These are phyloP conservation scores for Eimeria nieschulzi DNA, from an alignment of 169 alveolate species.

Conservation along the genomic window DNA sequence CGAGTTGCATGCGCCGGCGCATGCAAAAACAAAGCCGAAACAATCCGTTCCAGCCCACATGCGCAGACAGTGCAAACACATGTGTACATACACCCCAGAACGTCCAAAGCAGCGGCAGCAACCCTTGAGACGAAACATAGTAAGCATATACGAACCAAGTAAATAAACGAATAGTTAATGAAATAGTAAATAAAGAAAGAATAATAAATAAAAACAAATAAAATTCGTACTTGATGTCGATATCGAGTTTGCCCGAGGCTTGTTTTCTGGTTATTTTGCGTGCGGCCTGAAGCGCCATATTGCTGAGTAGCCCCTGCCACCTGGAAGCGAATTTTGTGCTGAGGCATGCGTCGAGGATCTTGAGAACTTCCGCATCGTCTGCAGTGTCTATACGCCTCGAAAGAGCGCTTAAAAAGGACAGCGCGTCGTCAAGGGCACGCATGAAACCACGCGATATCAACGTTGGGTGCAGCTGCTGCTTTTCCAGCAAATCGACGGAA, in stretches of 20 bases:
- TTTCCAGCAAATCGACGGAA: constrained; percentile 42
- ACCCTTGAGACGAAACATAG: no score
- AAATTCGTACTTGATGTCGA: constrained; percentile 90
- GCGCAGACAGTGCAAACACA: no score
- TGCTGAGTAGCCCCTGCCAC: constrained; percentile 95
- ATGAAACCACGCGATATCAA: constrained; percentile 46
- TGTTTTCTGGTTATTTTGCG: constrained; percentile 86
- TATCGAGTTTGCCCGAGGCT: constrained; percentile 86
- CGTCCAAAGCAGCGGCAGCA: no score
- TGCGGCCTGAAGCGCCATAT: constrained; percentile 95
- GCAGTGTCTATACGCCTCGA: constrained; percentile 90
- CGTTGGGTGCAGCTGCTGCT: constrained; percentile 58
- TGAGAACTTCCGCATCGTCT: constrained; percentile 81
- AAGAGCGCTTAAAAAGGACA: constrained; percentile 86
- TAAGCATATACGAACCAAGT: no score
- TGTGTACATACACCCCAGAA: no score
- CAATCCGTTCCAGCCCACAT: no score
- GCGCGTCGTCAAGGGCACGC: constrained; percentile 67
- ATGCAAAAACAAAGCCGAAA: no score
- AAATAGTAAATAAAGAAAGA: not conserved
- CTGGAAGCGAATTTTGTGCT: constrained; percentile 83
- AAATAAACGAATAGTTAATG: no score
- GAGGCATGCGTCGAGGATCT: constrained; percentile 81
- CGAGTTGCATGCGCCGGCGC: no score
- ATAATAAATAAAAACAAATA: no score